Conservation (phyloP, 371 early-diverging fungal species). For the Massospora cicadina region DNA sequence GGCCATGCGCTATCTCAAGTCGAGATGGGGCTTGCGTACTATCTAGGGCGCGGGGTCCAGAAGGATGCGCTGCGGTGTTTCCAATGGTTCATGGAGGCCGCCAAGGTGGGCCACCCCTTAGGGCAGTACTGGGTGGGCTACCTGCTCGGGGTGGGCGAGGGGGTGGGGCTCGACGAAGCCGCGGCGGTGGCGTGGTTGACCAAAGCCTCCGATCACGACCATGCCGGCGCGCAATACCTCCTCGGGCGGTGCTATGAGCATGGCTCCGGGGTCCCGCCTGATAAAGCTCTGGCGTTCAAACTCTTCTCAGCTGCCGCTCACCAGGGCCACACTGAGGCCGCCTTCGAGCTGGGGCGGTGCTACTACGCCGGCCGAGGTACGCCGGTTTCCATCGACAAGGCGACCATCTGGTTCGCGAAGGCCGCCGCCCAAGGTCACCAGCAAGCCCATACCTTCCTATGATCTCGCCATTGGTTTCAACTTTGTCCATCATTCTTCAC, state of each 20-base stretch:
- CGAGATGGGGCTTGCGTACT: conserved; percentile 47
- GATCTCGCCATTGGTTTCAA: no score
- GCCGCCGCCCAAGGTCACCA: neutral
- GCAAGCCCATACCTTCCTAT: neutral
- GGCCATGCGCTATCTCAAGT: conserved; percentile 59
- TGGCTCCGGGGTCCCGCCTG: conserved; percentile 44
- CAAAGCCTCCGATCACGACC: conserved; percentile 50
- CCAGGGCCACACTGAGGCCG: conserved; percentile 34
- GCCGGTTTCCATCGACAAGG: neutral
- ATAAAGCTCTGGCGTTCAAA: conserved; percentile 28
- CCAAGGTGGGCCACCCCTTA: conserved; percentile 25
- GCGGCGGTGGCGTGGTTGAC: conserved; percentile 68
- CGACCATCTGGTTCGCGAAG: neutral
- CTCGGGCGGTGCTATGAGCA: conserved; percentile 56
- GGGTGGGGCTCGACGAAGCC: conserved; percentile 37
- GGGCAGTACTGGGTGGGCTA: neutral
- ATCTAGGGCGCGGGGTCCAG: conserved; percentile 47
- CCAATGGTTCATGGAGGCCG: conserved; percentile 40
- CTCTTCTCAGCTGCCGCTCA: conserved; percentile 20
- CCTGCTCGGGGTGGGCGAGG: conserved; percentile 14
- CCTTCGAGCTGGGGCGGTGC: conserved; percentile 38
- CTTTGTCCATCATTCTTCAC: no score
- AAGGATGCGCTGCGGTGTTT: conserved; percentile 33
- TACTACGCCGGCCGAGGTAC: conserved; percentile 37
- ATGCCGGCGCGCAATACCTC: conserved; percentile 57